These are phyloP conservation scores for Hypoxylon cercidicola DNA, from an alignment of 495 filamentous ascomycete genomes.

Conservation along the genomic window DNA sequence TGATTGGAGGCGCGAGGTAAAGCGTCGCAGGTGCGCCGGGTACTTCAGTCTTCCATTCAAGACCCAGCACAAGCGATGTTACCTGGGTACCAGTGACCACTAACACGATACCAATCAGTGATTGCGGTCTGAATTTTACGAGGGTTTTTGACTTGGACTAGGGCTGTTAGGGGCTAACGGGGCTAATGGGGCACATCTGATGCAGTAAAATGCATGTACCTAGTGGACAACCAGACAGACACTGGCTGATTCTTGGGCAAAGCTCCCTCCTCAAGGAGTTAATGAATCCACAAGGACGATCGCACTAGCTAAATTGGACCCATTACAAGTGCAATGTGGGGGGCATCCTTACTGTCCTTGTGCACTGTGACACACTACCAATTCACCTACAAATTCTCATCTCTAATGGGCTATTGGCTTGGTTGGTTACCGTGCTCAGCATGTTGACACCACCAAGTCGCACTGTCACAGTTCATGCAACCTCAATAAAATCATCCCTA, in stretches of 20 bases:
- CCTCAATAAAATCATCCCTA: conserved; percentile 18
- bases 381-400: no score
- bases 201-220: conserved; percentile 13
- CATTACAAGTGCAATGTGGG: conserved; percentile 3
- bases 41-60: conserved; percentile 3
- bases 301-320: conserved; percentile 13
- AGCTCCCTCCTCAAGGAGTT: conserved; percentile 26
- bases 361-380: conserved; percentile 8
- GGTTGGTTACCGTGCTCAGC: conserved; percentile 2
- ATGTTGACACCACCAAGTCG: conserved; percentile 11
- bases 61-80: conserved; percentile 10
- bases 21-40: conserved; percentile 13
- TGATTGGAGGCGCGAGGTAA: conserved; percentile 22
- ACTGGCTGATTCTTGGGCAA: conserved; percentile 12
- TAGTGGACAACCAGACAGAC: not conserved
- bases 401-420: not conserved
- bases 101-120: conserved; percentile 36
- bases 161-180: not conserved
- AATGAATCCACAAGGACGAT: conserved; percentile 12
- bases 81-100: conserved; percentile 19
- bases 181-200: conserved; percentile 1
- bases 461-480: conserved; percentile 16
- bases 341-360: not conserved
- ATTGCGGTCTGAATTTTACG: conserved; percentile 11
- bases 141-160: conserved; percentile 21